Conservation (phyloP, 306 rosid species). For the Quercus bicolor region DNA sequence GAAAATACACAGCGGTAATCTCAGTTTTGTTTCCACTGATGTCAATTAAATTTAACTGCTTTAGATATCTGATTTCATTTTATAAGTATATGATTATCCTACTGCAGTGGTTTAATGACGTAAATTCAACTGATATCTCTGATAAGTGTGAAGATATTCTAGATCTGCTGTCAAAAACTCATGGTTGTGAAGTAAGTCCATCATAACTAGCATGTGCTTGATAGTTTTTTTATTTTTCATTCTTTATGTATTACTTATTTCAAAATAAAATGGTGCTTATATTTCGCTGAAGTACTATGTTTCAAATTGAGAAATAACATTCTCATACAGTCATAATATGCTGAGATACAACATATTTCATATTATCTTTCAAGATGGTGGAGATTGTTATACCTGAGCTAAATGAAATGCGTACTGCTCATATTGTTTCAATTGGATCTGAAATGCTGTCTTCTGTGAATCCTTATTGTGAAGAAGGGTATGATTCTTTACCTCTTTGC, state of each 20-base stretch:
- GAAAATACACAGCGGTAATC: slow-evolving; percentile 75
- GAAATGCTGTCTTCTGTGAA: slow-evolving; percentile 54
- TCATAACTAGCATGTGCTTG: slow-evolving; percentile 4
- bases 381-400: slow-evolving; percentile 89
- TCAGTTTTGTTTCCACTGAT: not conserved
- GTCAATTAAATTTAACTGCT: not conserved
- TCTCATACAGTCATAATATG: slow-evolving; percentile 11
- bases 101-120: slow-evolving; percentile 90
- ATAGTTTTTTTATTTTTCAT: slow-evolving; percentile 11
- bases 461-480: slow-evolving; percentile 82
- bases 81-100: slow-evolving; percentile 21
- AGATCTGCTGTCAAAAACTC: slow-evolving; percentile 43
- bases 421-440: slow-evolving; percentile 83
- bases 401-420: slow-evolving; percentile 74
- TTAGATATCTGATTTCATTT: slow-evolving; percentile 20
- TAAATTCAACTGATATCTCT: slow-evolving; percentile 70
- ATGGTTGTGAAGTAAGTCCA: slow-evolving; percentile 81
- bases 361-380: slow-evolving; percentile 37
- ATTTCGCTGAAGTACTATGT: slow-evolving; percentile 20
- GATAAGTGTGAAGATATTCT: slow-evolving; percentile 82
- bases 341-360: slow-evolving; percentile 24
- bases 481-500: slow-evolving; percentile 22
- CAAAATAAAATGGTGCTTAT: not conserved
- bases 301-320: not conserved
- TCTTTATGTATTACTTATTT: not conserved